Evolutionary conservation across 495 filamentous ascomycete genomes (phyloP).

Genomic region (Aspergillus sclerotiicarbonarius): DNA sequence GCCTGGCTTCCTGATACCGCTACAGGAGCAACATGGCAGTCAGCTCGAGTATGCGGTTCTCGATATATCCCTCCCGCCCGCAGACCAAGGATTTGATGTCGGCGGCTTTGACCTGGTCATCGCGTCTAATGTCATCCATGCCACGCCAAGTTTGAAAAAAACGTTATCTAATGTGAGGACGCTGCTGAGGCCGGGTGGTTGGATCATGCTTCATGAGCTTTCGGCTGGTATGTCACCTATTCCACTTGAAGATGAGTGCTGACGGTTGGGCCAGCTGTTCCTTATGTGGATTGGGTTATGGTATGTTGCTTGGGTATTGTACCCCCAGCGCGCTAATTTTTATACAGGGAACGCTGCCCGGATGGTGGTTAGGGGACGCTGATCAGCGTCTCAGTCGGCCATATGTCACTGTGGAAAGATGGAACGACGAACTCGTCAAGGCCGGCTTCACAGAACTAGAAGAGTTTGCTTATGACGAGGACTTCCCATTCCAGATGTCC

Average conservation of each 20-base stretch:
- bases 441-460: slow-evolving; percentile 35
- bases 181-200: slow-evolving; percentile 19
- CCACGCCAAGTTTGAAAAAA: slow-evolving; percentile 5
- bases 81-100: slow-evolving; percentile 16
- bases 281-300: slow-evolving; percentile 10
- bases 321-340: not conserved
- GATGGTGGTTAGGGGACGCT: slow-evolving; percentile 39
- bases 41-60: not conserved
- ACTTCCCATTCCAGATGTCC: not conserved
- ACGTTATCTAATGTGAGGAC: slow-evolving; percentile 3
- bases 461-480: not conserved
- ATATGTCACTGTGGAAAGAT: slow-evolving; percentile 24
- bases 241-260: not conserved
- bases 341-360: slow-evolving; percentile 18
- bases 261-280: not conserved
- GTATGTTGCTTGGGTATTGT: not conserved
- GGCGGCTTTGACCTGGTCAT: slow-evolving; percentile 26
- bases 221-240: not conserved
- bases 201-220: slow-evolving; percentile 31
- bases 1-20: slow-evolving; percentile 2
- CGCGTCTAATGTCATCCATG: slow-evolving; percentile 18
- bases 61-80: slow-evolving; percentile 25
- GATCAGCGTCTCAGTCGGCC: slow-evolving; percentile 28
- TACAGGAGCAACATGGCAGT: not conserved
- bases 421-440: slow-evolving; percentile 28